Evolutionary conservation across 1,139 yeast species (phyloP).

Genomic region (Magnusiomyces tetraspermus): DNA sequence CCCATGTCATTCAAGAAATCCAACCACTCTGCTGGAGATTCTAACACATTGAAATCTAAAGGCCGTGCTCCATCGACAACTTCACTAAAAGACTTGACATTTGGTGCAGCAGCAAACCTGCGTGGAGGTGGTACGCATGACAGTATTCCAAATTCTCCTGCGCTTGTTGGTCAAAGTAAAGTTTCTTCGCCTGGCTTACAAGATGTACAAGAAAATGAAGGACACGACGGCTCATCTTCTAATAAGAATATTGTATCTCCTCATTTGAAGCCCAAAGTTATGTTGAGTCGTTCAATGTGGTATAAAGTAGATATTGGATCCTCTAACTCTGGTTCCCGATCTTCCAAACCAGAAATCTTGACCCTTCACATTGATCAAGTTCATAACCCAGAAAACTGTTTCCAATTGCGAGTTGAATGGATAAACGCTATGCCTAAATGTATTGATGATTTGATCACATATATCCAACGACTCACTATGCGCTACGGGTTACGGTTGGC

Average conservation of each 20-base stretch:
- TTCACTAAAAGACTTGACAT: constrained; percentile 2
- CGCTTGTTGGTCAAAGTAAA: not conserved
- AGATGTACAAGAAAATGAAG: not conserved
- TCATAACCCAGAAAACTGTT: constrained; percentile 93
- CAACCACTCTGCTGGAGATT: not conserved
- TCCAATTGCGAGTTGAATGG: constrained; percentile 89
- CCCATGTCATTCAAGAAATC: constrained; percentile 2
- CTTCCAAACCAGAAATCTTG: constrained; percentile 68
- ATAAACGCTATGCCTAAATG: constrained; percentile 78
- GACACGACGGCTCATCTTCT: not conserved
- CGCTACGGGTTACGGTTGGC: constrained; percentile 77
- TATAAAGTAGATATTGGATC: constrained; percentile 65
- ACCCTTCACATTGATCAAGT: constrained; percentile 85
- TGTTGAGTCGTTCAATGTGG: constrained; percentile 51
- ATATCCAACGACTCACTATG: constrained; percentile 76
- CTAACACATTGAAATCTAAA: not conserved
- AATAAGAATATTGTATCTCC: not conserved
- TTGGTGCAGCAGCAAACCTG: constrained; percentile 2
- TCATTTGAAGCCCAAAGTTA: constrained; percentile 29
- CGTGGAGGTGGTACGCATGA: not conserved
- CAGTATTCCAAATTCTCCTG: not conserved
- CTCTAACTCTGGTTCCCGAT: constrained; percentile 33
- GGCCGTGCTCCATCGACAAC: constrained; percentile 10
- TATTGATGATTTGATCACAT: constrained; percentile 76
- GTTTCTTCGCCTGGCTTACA: not conserved